Evolutionary conservation across 1,284 basidiomycete species (phyloP), one percentile per base, ranked within the genome.

Genomic region (Tremellales sp.): DNA sequence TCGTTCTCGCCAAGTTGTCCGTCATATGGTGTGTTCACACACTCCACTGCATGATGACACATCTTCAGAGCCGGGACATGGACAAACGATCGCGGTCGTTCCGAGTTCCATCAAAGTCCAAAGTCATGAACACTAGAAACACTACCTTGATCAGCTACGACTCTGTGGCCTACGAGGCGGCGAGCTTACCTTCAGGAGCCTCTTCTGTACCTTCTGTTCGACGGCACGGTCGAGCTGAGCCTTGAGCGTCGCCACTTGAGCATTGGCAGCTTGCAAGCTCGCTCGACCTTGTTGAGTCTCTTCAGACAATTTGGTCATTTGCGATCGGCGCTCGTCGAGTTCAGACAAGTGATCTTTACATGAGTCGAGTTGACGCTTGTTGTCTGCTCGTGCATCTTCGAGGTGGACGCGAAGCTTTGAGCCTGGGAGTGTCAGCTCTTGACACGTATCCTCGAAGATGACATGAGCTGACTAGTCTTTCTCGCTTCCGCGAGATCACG

Each of bases 141-240:
- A 39, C 36, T 39, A 19, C 36, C n/a, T n/a, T 19, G 19, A 8
- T 19, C 10, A 19, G 10, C 36, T 19, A 39, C 7, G 19, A 39
- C 19, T 39, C 10, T 33, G 10, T 33, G 10, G 29, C 29, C 29
- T 33, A n/a, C 8, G 29, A 8, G n/a, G 29, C 10, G n/a, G 13
- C 10, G 24, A 5, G 56, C 68, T 59, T 53, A 68, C 72, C 56
- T 68, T 71, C 51, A 72, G 58, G 17, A 57, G 52, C 49, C 60
- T 65, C 57, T 69, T 67, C 43, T 57, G 57, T 31, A 68, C 68
- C 53, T 70, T 67, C 15, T 50, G 51, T 40, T 72, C 68, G n/a
- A 68, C 59, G 36, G 63, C 62, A 53, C 64, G 55, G 37, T 72
- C 68, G 46, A 70, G 46, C 47, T 69, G 62, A 36, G 62, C 61